Evolutionary conservation across 129 eudicot genomes (phyloP), one percentile per base, ranked within the genome.

Genomic region (Lactuca sativa): DNA sequence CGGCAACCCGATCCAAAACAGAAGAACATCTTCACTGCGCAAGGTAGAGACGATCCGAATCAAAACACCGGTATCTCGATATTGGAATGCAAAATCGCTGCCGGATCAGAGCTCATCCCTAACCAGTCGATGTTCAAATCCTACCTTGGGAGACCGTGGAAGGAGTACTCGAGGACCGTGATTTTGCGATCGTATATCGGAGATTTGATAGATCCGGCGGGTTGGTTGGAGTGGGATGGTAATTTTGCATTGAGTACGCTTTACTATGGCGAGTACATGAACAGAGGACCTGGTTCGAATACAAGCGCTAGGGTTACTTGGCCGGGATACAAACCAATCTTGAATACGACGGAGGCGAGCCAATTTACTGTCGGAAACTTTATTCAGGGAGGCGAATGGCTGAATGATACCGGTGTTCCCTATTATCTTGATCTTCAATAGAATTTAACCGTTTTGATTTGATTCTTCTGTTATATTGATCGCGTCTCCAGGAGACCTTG

Each of bases 81-180:
- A 60, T 40, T 90, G 13, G 82, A 82, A 48, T 82, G 88, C 80
- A 90, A 90, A 62, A 77, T 90, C 13, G 90, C 96, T 0, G 88
- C 96, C 0, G 93, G 88, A n/a, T 75, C 96, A 0, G 96, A 90
- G 30, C 67, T 86, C 0, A 64, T 84, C 9, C 85, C 96, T 0
- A 85, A 81, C 30, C 69, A 79, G 13, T 33, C 93, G 1, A 48
- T 78, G 18, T 86, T 84, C 65, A 69, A 72, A 54, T 71, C 90
- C 25, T 90, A 81, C 78, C 80, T 90, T 0, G 96, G 93, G n/a
- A 72, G 96, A 34, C 96, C 96, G 34, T 90, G 96, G 96, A 86
- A 80, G 41, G 57, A 34, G 68, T 84, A 74, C 25, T 90, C 96
- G 3, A 78, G 88, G 43, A 90, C 96, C 0, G 86, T 86, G 55